Percentiles rank a stretch among this genome's conserved stretches.
Conservation (phyloP, 2,329 filamentous ascomycete species). For the Cordyceps farinosa region DNA sequence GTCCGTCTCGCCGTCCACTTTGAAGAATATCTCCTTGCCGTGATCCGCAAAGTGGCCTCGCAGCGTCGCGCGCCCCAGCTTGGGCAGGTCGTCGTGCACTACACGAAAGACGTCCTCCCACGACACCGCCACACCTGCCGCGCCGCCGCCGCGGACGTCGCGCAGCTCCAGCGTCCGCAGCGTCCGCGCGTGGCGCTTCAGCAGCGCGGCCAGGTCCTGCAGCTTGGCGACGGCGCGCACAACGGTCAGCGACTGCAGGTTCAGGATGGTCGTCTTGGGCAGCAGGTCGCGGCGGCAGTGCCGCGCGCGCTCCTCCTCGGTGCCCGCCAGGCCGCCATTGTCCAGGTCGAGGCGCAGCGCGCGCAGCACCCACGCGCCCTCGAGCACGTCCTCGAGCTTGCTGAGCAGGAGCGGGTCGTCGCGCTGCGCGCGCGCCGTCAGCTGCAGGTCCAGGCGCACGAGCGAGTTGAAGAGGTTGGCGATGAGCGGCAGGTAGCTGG, state of each 20-base stretch:
- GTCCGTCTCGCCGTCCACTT: neutral
- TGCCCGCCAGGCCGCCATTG: neutral
- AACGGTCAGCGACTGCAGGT: neutral
- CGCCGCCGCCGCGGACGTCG: neutral
- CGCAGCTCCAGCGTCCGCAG: neutral
- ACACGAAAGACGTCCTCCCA: constrained; percentile 3
- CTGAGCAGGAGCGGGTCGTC: neutral
- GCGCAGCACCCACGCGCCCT: constrained; percentile 1
- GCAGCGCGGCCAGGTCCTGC: neutral
- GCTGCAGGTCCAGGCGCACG: constrained; percentile 2
- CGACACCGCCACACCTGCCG: neutral
- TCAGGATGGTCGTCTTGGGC: neutral
- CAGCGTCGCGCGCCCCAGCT: neutral
- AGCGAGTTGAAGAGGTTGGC: constrained; percentile 13
- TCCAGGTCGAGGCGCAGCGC: constrained; percentile 8
- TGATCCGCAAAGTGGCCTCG: neutral
- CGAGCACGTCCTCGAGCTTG: constrained; percentile 12
- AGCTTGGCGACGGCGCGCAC: neutral
- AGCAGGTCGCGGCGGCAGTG: neutral
- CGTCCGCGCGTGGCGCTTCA: neutral
- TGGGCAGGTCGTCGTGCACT: neutral
- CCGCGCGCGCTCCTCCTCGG: neutral
- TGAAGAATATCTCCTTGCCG: neutral
- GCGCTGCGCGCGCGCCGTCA: neutral
- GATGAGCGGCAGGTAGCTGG: constrained; percentile 10